These are phyloP conservation scores for Aspergillus bertholletiae DNA, from an alignment of 495 filamentous ascomycete species.

Conservation along the genomic window DNA sequence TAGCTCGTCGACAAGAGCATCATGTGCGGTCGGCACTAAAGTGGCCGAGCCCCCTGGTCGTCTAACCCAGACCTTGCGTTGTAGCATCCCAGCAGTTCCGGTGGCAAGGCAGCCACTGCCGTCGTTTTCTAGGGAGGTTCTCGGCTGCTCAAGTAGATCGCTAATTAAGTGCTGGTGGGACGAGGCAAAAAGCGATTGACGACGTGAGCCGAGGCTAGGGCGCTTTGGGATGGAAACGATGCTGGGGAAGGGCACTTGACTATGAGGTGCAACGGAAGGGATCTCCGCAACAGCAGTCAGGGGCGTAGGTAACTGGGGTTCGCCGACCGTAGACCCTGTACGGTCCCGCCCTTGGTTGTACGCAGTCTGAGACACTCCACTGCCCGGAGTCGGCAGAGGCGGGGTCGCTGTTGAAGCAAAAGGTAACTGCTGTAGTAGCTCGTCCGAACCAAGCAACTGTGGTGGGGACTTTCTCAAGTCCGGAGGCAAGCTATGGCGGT, in stretches of 20 bases:
- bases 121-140: constrained; percentile 21
- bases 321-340: constrained; percentile 9
- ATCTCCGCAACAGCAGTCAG: constrained; percentile 32
- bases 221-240: constrained; percentile 28
- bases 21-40: constrained; percentile 76
- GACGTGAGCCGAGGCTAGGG: constrained; percentile 40
- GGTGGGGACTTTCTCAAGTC: constrained; percentile 2
- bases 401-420: constrained; percentile 24
- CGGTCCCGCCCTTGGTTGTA: constrained; percentile 17
- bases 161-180: constrained; percentile 44
- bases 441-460: neutral
- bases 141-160: constrained; percentile 32
- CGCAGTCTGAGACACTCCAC: constrained; percentile 16
- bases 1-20: constrained; percentile 92
- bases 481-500: constrained; percentile 11
- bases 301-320: constrained; percentile 29
- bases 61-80: constrained; percentile 92
- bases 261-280: constrained; percentile 16
- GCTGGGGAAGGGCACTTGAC: constrained; percentile 16
- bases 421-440: neutral
- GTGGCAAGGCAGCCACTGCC: constrained; percentile 16
- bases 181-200: constrained; percentile 48
- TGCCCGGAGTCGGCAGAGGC: constrained; percentile 17
- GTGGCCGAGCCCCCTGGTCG: constrained; percentile 81
- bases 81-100: constrained; percentile 38